A percentile compares a stretch with the other conserved stretches of the same genome.
Conservation (phyloP, 2,329 filamentous ascomycete species). For the Huntiella bhutanensis region DNA sequence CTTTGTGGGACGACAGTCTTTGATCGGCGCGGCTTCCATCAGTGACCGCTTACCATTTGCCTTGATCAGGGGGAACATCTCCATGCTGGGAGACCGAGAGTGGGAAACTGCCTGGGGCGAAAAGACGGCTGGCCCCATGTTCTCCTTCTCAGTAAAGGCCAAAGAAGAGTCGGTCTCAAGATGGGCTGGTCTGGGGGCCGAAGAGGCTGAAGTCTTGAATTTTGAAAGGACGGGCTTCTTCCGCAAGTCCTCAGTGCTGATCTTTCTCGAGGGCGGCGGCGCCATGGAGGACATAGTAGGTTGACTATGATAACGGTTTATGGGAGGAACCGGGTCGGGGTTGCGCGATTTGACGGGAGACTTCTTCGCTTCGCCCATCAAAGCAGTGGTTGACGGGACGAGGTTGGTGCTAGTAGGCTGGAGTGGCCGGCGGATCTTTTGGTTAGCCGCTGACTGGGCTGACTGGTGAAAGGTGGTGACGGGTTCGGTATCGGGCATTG, state of each 20-base stretch:
- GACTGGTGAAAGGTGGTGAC: neutral
- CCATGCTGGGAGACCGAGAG: conserved; percentile 22
- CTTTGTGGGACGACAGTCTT: conserved; percentile 48
- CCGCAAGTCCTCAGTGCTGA: conserved; percentile 25
- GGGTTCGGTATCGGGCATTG: conserved; percentile 28
- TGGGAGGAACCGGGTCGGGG: neutral
- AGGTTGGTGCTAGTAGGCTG: conserved; percentile 9
- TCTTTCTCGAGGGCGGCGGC: conserved; percentile 39
- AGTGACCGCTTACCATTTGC: conserved; percentile 31
- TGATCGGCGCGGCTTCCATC: conserved; percentile 54
- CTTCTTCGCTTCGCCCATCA: neutral
- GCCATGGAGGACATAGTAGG: conserved; percentile 24
- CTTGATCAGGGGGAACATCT: conserved; percentile 23
- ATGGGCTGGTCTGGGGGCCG: conserved; percentile 30
- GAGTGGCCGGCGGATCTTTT: conserved; percentile 7
- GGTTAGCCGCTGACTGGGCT: neutral
- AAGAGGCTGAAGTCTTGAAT: conserved; percentile 36
- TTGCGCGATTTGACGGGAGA: conserved; percentile 6
- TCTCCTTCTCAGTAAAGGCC: conserved; percentile 32
- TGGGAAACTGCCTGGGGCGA: conserved; percentile 22
- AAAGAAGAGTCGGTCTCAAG: conserved; percentile 20
- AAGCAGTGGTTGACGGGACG: conserved; percentile 2
- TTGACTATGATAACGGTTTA: conserved; percentile 5
- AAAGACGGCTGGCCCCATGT: conserved; percentile 30
- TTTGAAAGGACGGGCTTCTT: conserved; percentile 46